Evolutionary conservation across 2,329 filamentous ascomycete genomes (phyloP), one percentile per base, ranked within the genome.

Genomic region (Penicillium sp.): DNA sequence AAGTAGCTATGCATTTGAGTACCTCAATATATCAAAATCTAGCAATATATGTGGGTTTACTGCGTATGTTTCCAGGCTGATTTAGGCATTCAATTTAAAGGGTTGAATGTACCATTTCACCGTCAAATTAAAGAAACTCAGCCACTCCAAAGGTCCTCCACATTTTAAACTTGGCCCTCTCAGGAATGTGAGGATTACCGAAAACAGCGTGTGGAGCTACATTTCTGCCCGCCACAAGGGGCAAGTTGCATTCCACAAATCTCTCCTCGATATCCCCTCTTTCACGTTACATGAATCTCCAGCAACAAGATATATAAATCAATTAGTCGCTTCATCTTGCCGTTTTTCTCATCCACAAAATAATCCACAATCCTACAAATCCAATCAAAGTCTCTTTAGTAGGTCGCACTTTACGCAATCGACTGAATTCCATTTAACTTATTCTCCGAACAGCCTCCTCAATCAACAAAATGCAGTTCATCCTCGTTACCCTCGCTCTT

Each of bases 391-490:
- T 4, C n/a, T 20, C n/a, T 22, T 14, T 37, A 4, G 37, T 40
- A 12, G 22, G 37, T 40, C 9, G 22, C 37, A 11, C 7, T 11
- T 8, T 12, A 8, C 4, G 12, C 18, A 20, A 4, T 20, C 37
- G 11, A 12, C 18, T 12, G 15, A 22, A 40, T 6, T 22, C 11
- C 18, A 22, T 40, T 14, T 18, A 6, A 22, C 37, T 40, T 22
- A 40, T 40, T 18, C 7, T 20, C 37, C 18, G n/a, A 37, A 40
- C 37, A 40, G 37, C 37, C n/a, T 37, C n/a, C 18, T 40, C 18
- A 1, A 40, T 18, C 37, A 18, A 20, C 20, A 53, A 37, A 31
- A 56, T 56, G 54, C 41, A 53, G 50, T 53, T 49, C 54, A 56
- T 50, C n/a, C 14, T 56, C 18, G 33, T 25, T 18, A 23, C 41